Evolutionary conservation across 2,329 filamentous ascomycete species (phyloP).

Genomic region (Fusarium kyushuense): DNA sequence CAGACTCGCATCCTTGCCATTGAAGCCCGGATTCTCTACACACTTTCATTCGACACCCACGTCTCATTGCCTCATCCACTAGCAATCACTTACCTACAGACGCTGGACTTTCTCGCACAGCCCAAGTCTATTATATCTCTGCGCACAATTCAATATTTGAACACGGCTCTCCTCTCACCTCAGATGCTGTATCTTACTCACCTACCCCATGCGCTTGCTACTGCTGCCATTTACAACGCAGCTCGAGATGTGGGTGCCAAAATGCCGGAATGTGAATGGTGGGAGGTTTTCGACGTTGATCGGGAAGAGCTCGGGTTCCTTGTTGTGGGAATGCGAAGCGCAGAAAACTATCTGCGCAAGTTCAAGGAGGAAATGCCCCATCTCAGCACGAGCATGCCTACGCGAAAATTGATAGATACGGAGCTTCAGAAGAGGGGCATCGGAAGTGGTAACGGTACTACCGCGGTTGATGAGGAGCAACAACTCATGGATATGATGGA

Average conservation of each 20-base stretch:
- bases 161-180: slow-evolving; percentile 85
- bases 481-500: slow-evolving; percentile 59
- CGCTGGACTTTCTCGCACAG: slow-evolving; percentile 75
- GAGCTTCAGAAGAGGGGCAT: slow-evolving; percentile 69
- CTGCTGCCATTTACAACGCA: slow-evolving; percentile 91
- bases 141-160: slow-evolving; percentile 82
- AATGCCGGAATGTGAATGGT: slow-evolving; percentile 89
- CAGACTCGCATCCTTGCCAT: slow-evolving; percentile 75
- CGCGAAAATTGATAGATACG: slow-evolving; percentile 66
- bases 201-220: slow-evolving; percentile 86
- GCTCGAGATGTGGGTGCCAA: slow-evolving; percentile 80
- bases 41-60: slow-evolving; percentile 84
- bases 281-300: slow-evolving; percentile 98
- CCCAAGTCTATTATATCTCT: slow-evolving; percentile 67
- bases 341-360: slow-evolving; percentile 75
- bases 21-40: slow-evolving; percentile 81
- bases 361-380: slow-evolving; percentile 69
- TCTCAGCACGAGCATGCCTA: slow-evolving; percentile 65
- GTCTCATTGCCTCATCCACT: slow-evolving; percentile 88
- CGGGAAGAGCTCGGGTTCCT: slow-evolving; percentile 94
- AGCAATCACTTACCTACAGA: slow-evolving; percentile 91
- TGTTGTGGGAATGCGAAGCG: slow-evolving; percentile 85
- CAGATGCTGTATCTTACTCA: slow-evolving; percentile 93
- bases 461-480: slow-evolving; percentile 56
- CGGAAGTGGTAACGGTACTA: slow-evolving; percentile 43